Percentiles rank a stretch among this genome's conserved stretches.
Conservation (phyloP, 2,329 filamentous ascomycete genomes). For the Geosmithia morbida region DNA sequence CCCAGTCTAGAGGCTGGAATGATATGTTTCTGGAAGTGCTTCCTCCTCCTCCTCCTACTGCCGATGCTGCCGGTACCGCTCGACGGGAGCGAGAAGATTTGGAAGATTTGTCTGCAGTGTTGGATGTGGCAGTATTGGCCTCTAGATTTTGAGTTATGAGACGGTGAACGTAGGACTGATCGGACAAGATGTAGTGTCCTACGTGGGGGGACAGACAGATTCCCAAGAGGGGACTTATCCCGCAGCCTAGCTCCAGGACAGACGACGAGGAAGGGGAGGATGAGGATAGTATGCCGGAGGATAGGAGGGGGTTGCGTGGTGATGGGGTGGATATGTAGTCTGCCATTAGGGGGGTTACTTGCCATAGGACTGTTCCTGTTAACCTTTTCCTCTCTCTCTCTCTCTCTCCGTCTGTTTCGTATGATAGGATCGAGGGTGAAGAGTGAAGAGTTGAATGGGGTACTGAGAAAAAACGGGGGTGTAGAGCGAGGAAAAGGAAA, state of each 20-base stretch:
- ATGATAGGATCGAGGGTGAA: too few relatives aligned
- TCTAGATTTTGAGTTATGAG: slow-evolving; percentile 64
- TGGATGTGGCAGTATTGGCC: slow-evolving; percentile 32
- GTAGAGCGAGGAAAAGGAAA: neutral
- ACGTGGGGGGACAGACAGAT: slow-evolving; percentile 50
- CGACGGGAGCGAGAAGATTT: too few relatives aligned
- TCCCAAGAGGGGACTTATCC: slow-evolving; percentile 69
- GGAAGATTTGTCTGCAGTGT: neutral
- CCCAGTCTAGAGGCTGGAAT: slow-evolving; percentile 69
- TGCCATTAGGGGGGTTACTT: slow-evolving; percentile 71
- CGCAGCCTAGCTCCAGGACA: slow-evolving; percentile 76
- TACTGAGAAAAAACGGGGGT: slow-evolving; percentile 2
- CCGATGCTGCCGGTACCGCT: too few relatives aligned
- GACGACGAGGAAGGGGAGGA: slow-evolving; percentile 35
- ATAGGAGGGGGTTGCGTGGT: slow-evolving; percentile 44
- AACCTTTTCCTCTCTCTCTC: neutral
- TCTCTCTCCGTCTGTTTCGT: neutral
- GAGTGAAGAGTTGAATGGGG: neutral
- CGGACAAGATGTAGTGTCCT: slow-evolving; percentile 60
- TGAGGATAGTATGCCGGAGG: slow-evolving; percentile 22
- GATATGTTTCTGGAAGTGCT: slow-evolving; percentile 16
- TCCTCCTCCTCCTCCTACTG: too few relatives aligned
- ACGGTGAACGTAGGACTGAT: slow-evolving; percentile 73
- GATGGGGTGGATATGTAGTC: slow-evolving; percentile 54
- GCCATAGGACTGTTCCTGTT: slow-evolving; percentile 60